These are phyloP conservation scores for Dalbergia cultrata DNA, from an alignment of 306 rosid genomes.

Conservation along the genomic window DNA sequence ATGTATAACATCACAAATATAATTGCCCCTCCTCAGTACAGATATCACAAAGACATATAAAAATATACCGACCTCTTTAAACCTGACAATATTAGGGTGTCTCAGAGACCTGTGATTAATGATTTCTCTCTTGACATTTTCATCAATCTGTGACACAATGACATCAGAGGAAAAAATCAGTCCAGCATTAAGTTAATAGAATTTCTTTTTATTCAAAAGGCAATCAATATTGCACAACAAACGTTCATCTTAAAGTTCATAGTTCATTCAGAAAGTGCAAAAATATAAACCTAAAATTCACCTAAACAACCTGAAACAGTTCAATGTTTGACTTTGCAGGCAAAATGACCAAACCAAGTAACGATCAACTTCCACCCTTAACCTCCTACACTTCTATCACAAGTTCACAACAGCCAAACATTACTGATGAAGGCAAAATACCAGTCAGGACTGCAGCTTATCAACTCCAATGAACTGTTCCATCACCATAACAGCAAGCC, in stretches of 20 bases:
- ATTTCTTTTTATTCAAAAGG: neutral
- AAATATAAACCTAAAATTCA: constrained; percentile 21
- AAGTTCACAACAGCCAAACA: too few relatives aligned
- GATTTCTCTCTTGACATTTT: constrained; percentile 92
- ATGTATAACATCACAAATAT: neutral
- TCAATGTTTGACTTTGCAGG: constrained; percentile 15
- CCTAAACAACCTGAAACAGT: neutral
- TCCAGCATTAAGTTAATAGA: neutral
- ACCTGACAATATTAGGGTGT: constrained; percentile 94
- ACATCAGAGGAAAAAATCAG: constrained; percentile 29
- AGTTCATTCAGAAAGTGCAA: constrained; percentile 10
- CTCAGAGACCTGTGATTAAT: constrained; percentile 96
- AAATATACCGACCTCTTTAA: constrained; percentile 79
- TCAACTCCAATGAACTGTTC: neutral
- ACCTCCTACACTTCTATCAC: neutral
- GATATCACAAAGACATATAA: neutral
- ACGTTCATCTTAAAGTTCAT: neutral
- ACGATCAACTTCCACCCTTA: constrained; percentile 25
- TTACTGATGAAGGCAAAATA: neutral
- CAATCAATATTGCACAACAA: neutral
- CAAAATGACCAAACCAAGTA: constrained; percentile 11
- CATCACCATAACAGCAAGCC: constrained; percentile 1
- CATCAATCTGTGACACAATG: constrained; percentile 81
- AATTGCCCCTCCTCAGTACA: neutral
- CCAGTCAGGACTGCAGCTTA: neutral